A percentile compares a stretch with the other conserved stretches of the same genome.
phyloP scores from a whole-genome alignment of 441 rosid genomes.

The Theobroma grandiflorum region DNA sequence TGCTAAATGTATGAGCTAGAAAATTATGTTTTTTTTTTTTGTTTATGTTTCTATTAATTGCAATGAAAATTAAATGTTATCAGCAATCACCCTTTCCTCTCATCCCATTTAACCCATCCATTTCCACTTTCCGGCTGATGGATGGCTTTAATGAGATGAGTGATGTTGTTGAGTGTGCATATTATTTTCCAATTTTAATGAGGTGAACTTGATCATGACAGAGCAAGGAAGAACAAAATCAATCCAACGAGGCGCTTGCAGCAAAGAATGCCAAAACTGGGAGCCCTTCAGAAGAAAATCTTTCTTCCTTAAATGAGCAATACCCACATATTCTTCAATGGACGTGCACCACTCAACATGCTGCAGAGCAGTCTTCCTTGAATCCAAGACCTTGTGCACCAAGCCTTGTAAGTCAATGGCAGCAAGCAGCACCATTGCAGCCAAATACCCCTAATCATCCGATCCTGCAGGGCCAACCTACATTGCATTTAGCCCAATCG shows the following conservation, averaged over 20 bases:
- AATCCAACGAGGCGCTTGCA: conserved; percentile 25
- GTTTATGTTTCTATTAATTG: neutral
- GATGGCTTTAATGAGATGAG: neutral
- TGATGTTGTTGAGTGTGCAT: neutral
- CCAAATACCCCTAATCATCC: conserved; percentile 24
- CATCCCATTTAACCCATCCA: neutral
- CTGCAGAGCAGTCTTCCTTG: conserved; percentile 32
- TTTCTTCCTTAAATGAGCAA: conserved; percentile 30
- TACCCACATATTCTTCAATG: conserved; percentile 36
- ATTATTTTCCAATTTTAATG: neutral
- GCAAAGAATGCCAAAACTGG: conserved; percentile 30
- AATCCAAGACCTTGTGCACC: conserved; percentile 28
- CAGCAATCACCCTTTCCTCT: neutral
- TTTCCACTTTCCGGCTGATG: neutral
- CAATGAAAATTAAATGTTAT: neutral
- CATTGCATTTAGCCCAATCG: conserved; percentile 27
- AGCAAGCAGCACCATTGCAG: conserved; percentile 30
- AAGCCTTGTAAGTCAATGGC: conserved; percentile 24
- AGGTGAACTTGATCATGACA: conserved; percentile 31
- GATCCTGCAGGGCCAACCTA: conserved; percentile 31
- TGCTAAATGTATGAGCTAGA: neutral
- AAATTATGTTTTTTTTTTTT: neutral
- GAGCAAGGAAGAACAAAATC: conserved; percentile 38
- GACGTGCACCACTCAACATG: conserved; percentile 28
- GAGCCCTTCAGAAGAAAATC: conserved; percentile 33